Conservation (phyloP, 192 early-diverging fungal genomes). For the Gigaspora rosea region DNA sequence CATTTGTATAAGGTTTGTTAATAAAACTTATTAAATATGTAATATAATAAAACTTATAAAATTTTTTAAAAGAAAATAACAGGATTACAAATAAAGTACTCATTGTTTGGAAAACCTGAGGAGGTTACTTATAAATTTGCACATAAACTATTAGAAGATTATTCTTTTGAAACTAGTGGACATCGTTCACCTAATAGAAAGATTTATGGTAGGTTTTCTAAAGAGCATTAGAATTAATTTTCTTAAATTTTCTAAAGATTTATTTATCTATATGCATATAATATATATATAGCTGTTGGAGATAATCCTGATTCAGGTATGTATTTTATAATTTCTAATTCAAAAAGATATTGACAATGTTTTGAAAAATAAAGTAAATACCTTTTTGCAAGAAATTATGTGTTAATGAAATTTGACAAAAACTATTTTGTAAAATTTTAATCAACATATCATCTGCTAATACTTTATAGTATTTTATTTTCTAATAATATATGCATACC, state of each 20-base stretch:
- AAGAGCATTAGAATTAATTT: too few species aligned
- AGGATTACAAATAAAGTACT: conserved; percentile 58
- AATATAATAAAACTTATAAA: not conserved
- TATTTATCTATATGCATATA: not conserved
- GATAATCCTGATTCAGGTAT: conserved; percentile 55
- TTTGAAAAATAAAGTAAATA: too few species aligned
- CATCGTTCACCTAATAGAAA: conserved; percentile 20
- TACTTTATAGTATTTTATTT: too few species aligned
- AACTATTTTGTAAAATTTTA: too few species aligned
- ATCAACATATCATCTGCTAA: too few species aligned
- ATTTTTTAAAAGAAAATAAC: conserved; percentile 37
- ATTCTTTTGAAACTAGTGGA: conserved; percentile 29
- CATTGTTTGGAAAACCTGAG: conserved; percentile 83
- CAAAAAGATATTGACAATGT: too few species aligned
- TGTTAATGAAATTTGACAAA: too few species aligned
- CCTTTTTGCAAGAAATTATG: too few species aligned
- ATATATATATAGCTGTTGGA: conserved; percentile 49
- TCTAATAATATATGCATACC: too few species aligned
- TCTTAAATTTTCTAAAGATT: not conserved
- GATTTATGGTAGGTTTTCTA: conserved; percentile 40
- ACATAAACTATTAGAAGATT: conserved; percentile 51
- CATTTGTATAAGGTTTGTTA: conserved; percentile 56
- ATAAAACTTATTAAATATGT: not conserved
- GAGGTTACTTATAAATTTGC: conserved; percentile 73
- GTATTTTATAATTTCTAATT: not conserved